A percentile compares a stretch with the other conserved stretches of the same genome.
Evolutionary conservation across 345 rosid species (phyloP).

Genomic region (Corchorus olitorius): DNA sequence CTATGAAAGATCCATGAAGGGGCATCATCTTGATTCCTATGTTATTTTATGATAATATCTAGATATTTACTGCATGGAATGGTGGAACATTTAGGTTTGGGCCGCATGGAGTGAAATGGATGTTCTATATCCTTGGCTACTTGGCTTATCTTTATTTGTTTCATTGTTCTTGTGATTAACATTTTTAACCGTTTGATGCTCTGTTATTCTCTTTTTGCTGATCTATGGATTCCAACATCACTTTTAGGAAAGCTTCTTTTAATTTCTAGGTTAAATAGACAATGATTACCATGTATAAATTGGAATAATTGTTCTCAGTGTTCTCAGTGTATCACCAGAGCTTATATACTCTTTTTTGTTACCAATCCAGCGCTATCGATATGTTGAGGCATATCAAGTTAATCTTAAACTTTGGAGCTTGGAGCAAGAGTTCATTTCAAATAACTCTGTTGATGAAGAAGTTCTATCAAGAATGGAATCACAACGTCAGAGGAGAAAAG

Average conservation of each 20-base stretch:
- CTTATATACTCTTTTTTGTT: conserved; percentile 23
- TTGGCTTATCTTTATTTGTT: neutral
- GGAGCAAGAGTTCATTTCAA: conserved; percentile 65
- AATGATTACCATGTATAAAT: neutral
- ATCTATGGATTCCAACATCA: conserved; percentile 8
- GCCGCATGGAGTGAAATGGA: neutral
- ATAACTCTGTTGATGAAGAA: conserved; percentile 45
- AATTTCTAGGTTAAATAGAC: neutral
- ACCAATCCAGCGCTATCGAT: conserved; percentile 77
- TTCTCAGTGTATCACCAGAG: neutral
- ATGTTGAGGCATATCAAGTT: conserved; percentile 82
- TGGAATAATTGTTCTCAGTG: neutral
- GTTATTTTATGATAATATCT: neutral
- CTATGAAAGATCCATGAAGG: neutral
- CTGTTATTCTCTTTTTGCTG: neutral
- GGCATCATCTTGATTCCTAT: neutral
- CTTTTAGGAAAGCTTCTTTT: neutral
- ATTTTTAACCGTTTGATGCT: conserved; percentile 9
- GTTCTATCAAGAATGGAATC: conserved; percentile 60
- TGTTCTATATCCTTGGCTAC: neutral
- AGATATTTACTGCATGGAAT: neutral
- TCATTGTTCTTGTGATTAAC: neutral
- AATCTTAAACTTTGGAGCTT: conserved; percentile 60
- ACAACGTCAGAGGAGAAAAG: conserved; percentile 68
- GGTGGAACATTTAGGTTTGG: neutral